Evolutionary conservation across 768 basidiomycete species (phyloP).

Genomic region (Cyclocybe cylindracea): DNA sequence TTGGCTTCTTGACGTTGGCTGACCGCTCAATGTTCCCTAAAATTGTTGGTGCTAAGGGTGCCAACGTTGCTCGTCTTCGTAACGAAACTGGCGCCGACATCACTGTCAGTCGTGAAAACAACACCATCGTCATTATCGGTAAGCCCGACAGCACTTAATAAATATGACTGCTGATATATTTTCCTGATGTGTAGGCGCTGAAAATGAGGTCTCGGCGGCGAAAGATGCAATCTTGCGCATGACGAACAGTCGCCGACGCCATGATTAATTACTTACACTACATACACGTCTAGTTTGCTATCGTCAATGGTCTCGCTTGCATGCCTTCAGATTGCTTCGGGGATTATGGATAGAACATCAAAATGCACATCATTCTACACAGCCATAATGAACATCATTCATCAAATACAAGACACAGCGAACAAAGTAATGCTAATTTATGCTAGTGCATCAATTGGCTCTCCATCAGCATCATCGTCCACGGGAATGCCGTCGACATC

Average conservation of each 20-base stretch:
- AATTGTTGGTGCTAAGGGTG: constrained; percentile 90
- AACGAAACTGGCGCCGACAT: constrained; percentile 92
- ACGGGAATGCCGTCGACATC: constrained; percentile 31
- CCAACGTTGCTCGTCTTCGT: constrained; percentile 86
- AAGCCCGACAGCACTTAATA: constrained; percentile 23
- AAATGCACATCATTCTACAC: not conserved
- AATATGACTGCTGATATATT: not conserved
- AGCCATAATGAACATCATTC: constrained; percentile 34
- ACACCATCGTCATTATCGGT: constrained; percentile 87
- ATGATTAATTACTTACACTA: constrained; percentile 25
- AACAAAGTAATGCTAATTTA: not conserved
- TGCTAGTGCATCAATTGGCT: constrained; percentile 31
- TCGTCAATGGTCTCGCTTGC: not conserved
- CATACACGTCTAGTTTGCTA: constrained; percentile 3
- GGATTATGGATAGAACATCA: not conserved
- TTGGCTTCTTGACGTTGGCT: constrained; percentile 82
- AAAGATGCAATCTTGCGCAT: constrained; percentile 77
- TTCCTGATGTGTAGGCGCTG: constrained; percentile 51
- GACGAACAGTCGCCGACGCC: constrained; percentile 44
- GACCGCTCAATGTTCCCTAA: constrained; percentile 88
- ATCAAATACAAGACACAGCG: constrained; percentile 17
- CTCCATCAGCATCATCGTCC: constrained; percentile 47
- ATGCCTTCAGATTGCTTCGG: not conserved
- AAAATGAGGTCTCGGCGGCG: constrained; percentile 66
- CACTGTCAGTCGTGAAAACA: constrained; percentile 86